Conservation (phyloP, 148 eudicot species). For the Persicaria maculosa region DNA sequence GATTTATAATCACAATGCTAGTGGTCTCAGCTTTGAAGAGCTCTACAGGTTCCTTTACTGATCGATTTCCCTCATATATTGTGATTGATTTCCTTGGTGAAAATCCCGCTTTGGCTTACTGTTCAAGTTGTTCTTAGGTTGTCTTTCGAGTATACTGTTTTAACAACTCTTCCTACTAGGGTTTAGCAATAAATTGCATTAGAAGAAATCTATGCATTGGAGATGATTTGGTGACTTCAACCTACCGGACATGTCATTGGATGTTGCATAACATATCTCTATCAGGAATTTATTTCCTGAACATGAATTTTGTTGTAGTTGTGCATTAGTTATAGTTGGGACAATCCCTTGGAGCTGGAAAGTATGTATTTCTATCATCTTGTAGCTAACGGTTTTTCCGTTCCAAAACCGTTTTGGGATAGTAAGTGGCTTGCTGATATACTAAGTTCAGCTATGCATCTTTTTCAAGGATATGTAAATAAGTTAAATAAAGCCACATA, state of each 20-base stretch:
- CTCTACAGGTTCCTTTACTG: conserved; percentile 47
- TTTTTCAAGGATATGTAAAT: not conserved
- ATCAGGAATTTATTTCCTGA: not conserved
- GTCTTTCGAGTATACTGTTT: not conserved
- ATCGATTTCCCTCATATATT: not conserved
- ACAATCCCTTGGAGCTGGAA: not conserved
- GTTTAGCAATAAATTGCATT: not conserved
- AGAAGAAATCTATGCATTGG: not conserved
- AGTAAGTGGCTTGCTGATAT: not conserved
- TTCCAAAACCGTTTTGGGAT: not conserved
- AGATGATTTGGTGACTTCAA: not conserved
- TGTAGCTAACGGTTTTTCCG: not conserved
- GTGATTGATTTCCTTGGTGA: not conserved
- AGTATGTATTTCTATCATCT: not conserved
- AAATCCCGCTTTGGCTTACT: not conserved
- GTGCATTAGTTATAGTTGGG: not conserved
- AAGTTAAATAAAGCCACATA: not conserved
- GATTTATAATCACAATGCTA: conserved; percentile 75
- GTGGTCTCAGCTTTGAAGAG: conserved; percentile 78
- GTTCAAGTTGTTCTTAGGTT: no score
- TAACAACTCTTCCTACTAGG: not conserved
- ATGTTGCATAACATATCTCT: conserved; percentile 2
- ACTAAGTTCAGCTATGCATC: not conserved
- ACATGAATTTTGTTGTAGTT: not conserved
- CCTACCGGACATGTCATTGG: not conserved